Evolutionary conservation across 306 rosid species (phyloP).

Genomic region (Inga oerstediana): DNA sequence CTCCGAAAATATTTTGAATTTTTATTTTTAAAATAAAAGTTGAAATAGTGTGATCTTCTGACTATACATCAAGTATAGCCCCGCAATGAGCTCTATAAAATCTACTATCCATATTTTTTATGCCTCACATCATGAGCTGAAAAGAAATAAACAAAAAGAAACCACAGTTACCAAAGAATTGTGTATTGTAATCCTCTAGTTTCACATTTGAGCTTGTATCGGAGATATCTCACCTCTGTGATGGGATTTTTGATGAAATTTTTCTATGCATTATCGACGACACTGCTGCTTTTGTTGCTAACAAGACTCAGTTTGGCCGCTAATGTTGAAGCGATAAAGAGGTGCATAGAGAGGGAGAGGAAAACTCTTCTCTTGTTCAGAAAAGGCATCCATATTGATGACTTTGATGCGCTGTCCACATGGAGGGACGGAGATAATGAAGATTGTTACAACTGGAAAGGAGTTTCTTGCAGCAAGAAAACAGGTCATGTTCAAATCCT

Average conservation of each 20-base stretch:
- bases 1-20: too few relatives aligned
- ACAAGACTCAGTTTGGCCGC: neutral
- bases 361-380: conserved; percentile 22
- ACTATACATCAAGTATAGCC: neutral
- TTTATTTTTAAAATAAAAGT: too few relatives aligned
- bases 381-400: neutral
- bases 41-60: too few relatives aligned
- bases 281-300: neutral
- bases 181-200: neutral
- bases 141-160: neutral
- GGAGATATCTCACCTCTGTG: neutral
- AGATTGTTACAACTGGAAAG: conserved; percentile 29
- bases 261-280: neutral
- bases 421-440: neutral
- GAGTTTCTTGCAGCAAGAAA: conserved; percentile 16
- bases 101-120: neutral
- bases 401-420: neutral
- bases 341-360: neutral
- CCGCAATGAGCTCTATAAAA: neutral
- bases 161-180: neutral
- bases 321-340: neutral
- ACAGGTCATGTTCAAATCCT: neutral
- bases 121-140: neutral
- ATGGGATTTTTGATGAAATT: neutral
- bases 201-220: too few relatives aligned